Conservation (phyloP, 257 asterid species). For the Nicotiana benthamiana region DNA sequence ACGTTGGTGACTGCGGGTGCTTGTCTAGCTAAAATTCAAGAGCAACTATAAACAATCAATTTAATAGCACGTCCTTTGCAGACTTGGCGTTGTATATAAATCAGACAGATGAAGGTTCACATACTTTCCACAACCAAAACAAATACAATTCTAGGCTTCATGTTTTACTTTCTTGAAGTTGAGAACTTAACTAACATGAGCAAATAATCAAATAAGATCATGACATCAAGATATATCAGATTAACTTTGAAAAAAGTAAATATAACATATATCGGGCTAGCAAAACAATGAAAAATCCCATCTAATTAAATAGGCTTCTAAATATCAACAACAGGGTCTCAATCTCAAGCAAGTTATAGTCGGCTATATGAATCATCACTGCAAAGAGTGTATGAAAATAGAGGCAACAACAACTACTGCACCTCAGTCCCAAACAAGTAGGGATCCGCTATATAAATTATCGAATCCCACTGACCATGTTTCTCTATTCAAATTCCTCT, state of each 20-base stretch:
- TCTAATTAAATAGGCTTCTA: background rate
- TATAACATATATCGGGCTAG: no score
- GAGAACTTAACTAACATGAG: background rate
- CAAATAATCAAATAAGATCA: background rate
- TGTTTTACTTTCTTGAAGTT: background rate
- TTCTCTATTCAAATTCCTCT: no score
- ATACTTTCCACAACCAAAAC: background rate
- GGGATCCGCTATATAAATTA: no score
- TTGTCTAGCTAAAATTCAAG: background rate
- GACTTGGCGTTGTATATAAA: background rate
- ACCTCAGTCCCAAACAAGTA: no score
- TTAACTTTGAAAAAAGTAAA: background rate
- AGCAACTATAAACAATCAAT: background rate
- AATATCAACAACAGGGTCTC: no score
- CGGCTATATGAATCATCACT: no score
- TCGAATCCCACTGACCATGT: no score
- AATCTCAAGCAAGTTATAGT: no score
- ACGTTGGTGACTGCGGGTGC: background rate
- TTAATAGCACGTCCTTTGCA: background rate
- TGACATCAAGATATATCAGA: background rate
- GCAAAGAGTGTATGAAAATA: no score
- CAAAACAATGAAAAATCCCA: background rate
- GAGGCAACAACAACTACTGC: no score
- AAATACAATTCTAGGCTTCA: background rate
- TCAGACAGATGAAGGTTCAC: background rate